Evolutionary conservation across 805 yeast genomes (phyloP), one percentile per base, ranked within the genome.

Genomic region (Sugiyamaella chiloensis): DNA sequence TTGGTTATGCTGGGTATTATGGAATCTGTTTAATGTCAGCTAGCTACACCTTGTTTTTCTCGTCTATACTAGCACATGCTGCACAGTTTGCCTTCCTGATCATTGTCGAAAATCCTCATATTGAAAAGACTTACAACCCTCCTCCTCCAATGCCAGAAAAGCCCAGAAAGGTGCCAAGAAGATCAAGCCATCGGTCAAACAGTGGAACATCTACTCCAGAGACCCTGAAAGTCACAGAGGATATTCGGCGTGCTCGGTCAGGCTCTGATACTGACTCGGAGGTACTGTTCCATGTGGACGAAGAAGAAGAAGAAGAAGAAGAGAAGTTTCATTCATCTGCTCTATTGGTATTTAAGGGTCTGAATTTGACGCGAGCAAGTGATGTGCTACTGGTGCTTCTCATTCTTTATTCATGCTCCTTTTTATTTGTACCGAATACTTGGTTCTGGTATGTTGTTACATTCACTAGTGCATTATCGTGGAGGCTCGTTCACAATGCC

Each of bases 1-100:
- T 87, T 48, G 96, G 96, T 5, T 87, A 87, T 60, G 78, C 87
- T 46, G 96, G 95, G 1, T 87, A 85, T 67, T 87, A 87, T 60
- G 96, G 95, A 0, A 78, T 85, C 59, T 88, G 91, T 0, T 69
- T 87, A 53, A 81, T 87, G 57, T 74, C 90, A 4, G 82, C 85
- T 53, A 81, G 87, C 20, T 85, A 85, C 58, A 74, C 83, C 6
- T 81, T 87, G 4, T 72, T 87, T 52, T 65, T 76, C 12, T 82
- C 84, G 24, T 85, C 95, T 0, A 67, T 86, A 12, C 65, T 79
- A 50, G 96, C 93, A 8, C 96, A 87, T 64, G 75, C 83, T 45
- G 70, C 78, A 46, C 96, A 87, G 63, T 86, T 87, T 74, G 72
- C 79, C 21, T 87, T 87, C 59, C 69, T 87, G 63, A 80, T 81